phyloP scores from a whole-genome alignment of 371 early-diverging fungal genomes.

The Mortierella sp. region DNA sequence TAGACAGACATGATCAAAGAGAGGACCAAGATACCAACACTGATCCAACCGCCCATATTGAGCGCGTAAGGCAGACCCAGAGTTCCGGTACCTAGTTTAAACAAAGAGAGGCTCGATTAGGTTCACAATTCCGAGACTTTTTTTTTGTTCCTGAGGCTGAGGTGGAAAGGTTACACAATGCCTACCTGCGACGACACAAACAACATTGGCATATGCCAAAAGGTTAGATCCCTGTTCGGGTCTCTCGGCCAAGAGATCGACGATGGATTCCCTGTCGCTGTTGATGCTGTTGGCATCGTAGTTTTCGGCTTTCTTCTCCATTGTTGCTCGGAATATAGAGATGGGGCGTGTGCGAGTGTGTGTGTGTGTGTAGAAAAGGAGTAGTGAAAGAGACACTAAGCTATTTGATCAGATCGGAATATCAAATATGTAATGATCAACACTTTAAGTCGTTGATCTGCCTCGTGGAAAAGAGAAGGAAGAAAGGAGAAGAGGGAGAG shows the following conservation, averaged over 20 bases:
- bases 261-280: constrained; percentile 49
- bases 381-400: constrained; percentile 2
- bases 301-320: constrained; percentile 35
- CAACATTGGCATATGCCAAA: constrained; percentile 72
- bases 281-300: constrained; percentile 37
- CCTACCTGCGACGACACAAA: constrained; percentile 86
- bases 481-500: background rate
- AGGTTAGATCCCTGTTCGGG: constrained; percentile 57
- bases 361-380: background rate
- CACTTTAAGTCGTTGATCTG: constrained; percentile 1
- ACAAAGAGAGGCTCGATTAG: background rate
- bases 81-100: constrained; percentile 69
- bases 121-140: background rate
- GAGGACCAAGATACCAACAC: constrained; percentile 76
- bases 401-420: constrained; percentile 15
- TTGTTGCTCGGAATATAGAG: constrained; percentile 1
- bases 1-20: constrained; percentile 81
- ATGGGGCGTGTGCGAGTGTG: background rate
- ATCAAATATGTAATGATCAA: constrained; percentile 1
- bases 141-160: background rate
- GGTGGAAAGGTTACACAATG: background rate
- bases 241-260: constrained; percentile 51
- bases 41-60: constrained; percentile 87
- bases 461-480: constrained; percentile 1
- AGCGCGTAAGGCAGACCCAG: constrained; percentile 89